phyloP scores from a whole-genome alignment of 2,329 filamentous ascomycete species.

The Alternaria arborescens region DNA sequence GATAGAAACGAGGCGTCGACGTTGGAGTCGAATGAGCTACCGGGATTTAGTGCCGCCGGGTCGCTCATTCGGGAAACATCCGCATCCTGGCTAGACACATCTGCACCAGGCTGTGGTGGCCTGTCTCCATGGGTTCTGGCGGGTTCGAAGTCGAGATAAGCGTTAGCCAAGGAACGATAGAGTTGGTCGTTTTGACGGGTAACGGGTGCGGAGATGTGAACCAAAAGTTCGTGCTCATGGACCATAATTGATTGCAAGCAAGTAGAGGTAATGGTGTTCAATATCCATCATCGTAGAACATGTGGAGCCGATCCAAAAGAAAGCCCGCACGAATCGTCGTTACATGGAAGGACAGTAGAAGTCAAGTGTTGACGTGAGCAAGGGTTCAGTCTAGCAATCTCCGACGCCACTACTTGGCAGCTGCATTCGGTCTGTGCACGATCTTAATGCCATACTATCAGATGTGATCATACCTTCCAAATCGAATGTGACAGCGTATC shows the following conservation, averaged over 20 bases:
- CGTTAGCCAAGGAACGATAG: constrained; percentile 51
- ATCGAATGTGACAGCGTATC: neutral
- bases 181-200: constrained; percentile 53
- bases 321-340: neutral
- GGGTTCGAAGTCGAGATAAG: constrained; percentile 52
- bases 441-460: neutral
- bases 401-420: neutral
- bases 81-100: neutral
- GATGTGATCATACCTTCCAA: neutral
- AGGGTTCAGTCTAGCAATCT: neutral
- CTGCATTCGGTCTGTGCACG: neutral
- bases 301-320: neutral
- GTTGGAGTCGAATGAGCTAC: neutral
- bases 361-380: neutral
- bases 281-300: constrained; percentile 18
- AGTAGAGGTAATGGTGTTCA: constrained; percentile 7
- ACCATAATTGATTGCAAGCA: constrained; percentile 30
- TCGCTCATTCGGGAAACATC: neutral
- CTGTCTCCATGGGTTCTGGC: neutral
- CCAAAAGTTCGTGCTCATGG: constrained; percentile 56
- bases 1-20: constrained; percentile 15
- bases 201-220: constrained; percentile 57
- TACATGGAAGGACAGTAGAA: neutral
- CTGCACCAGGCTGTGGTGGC: neutral
- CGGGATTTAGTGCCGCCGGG: neutral